A percentile compares a stretch with the other conserved stretches of the same genome.
phyloP scores from a whole-genome alignment of 1,284 basidiomycete genomes.

The Boletus hoseneyae region DNA sequence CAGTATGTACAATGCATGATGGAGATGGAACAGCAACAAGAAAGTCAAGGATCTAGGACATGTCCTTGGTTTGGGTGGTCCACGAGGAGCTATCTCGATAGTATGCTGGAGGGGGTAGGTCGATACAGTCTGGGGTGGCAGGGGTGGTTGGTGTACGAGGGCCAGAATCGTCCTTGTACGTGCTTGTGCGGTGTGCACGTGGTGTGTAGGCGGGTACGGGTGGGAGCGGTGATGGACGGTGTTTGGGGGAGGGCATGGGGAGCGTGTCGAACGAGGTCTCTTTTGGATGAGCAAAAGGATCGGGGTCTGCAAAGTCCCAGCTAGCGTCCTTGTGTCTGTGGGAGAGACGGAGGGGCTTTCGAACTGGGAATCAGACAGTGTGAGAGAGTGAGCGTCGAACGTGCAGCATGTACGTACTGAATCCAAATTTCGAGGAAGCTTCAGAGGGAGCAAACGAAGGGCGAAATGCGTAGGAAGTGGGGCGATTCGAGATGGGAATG shows the following conservation, averaged over 20 bases:
- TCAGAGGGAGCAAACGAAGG: conserved; percentile 29
- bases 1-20: neutral
- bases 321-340: conserved; percentile 17
- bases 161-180: conserved; percentile 22
- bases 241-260: conserved; percentile 3
- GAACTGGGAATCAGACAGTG: conserved; percentile 12
- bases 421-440: conserved; percentile 29
- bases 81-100: conserved; percentile 12
- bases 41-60: too few relatives aligned
- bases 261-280: conserved; percentile 3
- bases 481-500: conserved; percentile 8
- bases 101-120: conserved; percentile 30
- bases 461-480: conserved; percentile 18
- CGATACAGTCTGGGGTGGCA: conserved; percentile 16
- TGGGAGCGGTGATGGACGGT: conserved; percentile 18
- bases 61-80: neutral
- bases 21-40: too few relatives aligned
- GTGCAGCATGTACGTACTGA: conserved; percentile 17
- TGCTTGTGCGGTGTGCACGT: conserved; percentile 16
- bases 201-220: conserved; percentile 4
- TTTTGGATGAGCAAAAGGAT: conserved; percentile 17
- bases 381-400: too few relatives aligned
- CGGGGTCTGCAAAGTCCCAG: conserved; percentile 34
- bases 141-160: conserved; percentile 20
- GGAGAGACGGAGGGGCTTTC: conserved; percentile 27